A percentile compares a stretch with the other conserved stretches of the same genome.
Conservation (phyloP, 2,329 filamentous ascomycete species). For the Ophiocordyceps camponoti-floridani region DNA sequence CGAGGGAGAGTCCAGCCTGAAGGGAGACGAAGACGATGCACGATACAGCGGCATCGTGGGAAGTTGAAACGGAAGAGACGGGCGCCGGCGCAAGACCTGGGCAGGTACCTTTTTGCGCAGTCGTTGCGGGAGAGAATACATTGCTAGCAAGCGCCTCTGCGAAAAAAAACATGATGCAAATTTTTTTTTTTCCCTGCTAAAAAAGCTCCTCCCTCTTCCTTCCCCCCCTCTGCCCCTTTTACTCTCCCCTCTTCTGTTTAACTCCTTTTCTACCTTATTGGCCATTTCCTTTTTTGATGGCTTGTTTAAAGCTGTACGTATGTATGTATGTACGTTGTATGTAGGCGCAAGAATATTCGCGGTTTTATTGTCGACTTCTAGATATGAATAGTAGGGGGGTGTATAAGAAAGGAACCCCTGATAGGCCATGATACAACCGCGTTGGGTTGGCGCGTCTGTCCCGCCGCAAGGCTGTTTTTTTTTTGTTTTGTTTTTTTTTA, state of each 20-base stretch:
- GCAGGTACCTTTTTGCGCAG: neutral
- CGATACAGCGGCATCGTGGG: neutral
- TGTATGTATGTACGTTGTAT: too few species aligned
- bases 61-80: neutral
- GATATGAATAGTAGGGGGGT: too few species aligned
- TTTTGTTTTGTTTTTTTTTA: too few species aligned
- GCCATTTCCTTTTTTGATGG: too few species aligned
- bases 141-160: neutral
- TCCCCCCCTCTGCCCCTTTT: neutral
- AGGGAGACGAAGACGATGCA: neutral
- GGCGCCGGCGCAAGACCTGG: neutral
- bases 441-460: too few species aligned
- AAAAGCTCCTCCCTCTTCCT: neutral
- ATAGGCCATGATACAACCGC: too few species aligned
- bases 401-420: too few species aligned
- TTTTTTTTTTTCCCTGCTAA: too few species aligned
- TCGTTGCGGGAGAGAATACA: neutral
- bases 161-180: too few species aligned
- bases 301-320: too few species aligned
- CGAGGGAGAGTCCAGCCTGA: neutral
- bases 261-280: too few species aligned
- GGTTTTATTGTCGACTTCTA: neutral
- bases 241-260: neutral
- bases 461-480: too few species aligned
- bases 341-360: neutral